A percentile compares a stretch with the other conserved stretches of the same genome.
Conservation (phyloP, 2,329 filamentous ascomycete species). For the Juglanconis sp. region DNA sequence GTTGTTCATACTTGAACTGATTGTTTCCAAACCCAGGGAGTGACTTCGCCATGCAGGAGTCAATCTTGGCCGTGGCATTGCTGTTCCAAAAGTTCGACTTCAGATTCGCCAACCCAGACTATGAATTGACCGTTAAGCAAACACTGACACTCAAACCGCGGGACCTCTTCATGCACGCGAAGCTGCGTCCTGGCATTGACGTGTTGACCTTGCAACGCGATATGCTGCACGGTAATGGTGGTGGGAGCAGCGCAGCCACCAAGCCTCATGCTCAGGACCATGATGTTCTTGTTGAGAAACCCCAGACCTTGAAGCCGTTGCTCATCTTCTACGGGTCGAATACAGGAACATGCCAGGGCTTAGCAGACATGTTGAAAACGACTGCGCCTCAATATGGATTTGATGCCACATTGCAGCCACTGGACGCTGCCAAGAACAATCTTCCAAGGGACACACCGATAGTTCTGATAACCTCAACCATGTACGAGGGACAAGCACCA, state of each 20-base stretch:
- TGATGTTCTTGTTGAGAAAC: background rate
- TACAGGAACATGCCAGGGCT: constrained; percentile 54
- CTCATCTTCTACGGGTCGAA: constrained; percentile 55
- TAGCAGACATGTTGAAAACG: constrained; percentile 47
- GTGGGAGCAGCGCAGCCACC: background rate
- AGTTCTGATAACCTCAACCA: constrained; percentile 51
- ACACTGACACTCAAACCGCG: constrained; percentile 43
- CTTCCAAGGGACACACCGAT: constrained; percentile 43
- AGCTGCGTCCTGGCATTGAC: background rate
- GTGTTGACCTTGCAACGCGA: background rate
- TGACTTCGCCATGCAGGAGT: constrained; percentile 42
- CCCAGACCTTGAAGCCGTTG: constrained; percentile 39
- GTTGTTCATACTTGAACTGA: background rate
- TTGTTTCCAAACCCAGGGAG: constrained; percentile 22
- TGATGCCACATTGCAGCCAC: constrained; percentile 35
- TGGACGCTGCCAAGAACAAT: constrained; percentile 49
- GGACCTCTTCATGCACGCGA: constrained; percentile 19
- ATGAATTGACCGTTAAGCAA: constrained; percentile 39
- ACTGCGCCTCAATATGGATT: constrained; percentile 48
- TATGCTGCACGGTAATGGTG: background rate
- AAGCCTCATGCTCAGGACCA: too few species aligned
- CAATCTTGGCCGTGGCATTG: constrained; percentile 37
- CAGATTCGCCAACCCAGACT: constrained; percentile 37
- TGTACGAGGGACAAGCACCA: constrained; percentile 55
- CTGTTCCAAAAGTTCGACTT: constrained; percentile 44